phyloP scores from a whole-genome alignment of 768 basidiomycete genomes.

The Pleurotus tuber-regium region DNA sequence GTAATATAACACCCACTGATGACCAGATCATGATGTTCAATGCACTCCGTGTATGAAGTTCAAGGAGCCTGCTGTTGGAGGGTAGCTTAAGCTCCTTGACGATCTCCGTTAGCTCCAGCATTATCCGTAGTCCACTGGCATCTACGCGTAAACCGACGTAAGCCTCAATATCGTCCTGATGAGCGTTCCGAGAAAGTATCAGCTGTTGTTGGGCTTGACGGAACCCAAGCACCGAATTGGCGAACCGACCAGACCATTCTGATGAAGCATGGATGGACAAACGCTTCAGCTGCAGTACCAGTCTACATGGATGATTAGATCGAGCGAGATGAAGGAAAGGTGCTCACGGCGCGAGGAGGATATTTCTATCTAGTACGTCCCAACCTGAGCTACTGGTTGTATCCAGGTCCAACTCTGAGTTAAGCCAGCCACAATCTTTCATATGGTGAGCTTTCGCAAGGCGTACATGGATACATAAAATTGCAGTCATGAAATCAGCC shows the following conservation, averaged over 20 bases:
- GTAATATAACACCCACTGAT: no score
- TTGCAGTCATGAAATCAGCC: constrained; percentile 46
- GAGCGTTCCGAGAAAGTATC: constrained; percentile 21
- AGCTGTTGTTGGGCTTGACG: constrained; percentile 30
- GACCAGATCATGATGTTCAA: constrained; percentile 51
- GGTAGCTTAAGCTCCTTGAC: constrained; percentile 43
- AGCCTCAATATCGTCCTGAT: constrained; percentile 39
- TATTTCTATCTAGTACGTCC: constrained; percentile 23
- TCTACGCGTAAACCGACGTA: constrained; percentile 47
- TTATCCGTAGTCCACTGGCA: constrained; percentile 45
- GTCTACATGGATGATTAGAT: constrained; percentile 24
- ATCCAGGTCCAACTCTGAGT: constrained; percentile 12
- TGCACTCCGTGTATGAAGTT: constrained; percentile 30
- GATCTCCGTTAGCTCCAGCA: constrained; percentile 52
- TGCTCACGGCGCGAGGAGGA: constrained; percentile 34
- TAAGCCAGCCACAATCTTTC: constrained; percentile 18
- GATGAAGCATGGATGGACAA: constrained; percentile 28
- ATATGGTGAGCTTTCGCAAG: constrained; percentile 16
- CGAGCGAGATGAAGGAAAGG: constrained; percentile 4
- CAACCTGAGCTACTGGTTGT: constrained; percentile 13
- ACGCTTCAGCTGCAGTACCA: constrained; percentile 36
- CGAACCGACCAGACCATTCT: constrained; percentile 42
- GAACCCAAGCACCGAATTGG: constrained; percentile 31
- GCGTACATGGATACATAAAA: constrained; percentile 35
- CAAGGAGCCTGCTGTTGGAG: constrained; percentile 16